phyloP scores from a whole-genome alignment of 2,329 filamentous ascomycete genomes.

The Ramularia endophylla region DNA sequence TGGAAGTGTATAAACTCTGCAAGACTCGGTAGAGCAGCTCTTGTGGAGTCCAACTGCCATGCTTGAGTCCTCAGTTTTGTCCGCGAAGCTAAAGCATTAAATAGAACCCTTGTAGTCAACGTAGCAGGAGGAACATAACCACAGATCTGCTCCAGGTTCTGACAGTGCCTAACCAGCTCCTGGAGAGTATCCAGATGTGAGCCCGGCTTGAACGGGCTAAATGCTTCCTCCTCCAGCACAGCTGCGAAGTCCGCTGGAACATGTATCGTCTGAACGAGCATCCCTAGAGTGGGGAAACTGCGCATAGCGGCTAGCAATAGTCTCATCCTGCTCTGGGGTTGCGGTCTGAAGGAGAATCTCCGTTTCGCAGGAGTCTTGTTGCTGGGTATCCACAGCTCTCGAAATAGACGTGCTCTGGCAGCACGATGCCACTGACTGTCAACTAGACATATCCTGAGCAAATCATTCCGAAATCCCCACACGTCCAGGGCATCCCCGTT shows the following conservation, averaged over 20 bases:
- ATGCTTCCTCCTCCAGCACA: slow-evolving; percentile 28
- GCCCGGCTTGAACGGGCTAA: slow-evolving; percentile 33
- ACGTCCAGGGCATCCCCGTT: slow-evolving; percentile 37
- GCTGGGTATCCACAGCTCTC: slow-evolving; percentile 23
- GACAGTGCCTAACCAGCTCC: slow-evolving; percentile 54
- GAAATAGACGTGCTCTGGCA: slow-evolving; percentile 47
- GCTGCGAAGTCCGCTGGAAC: slow-evolving; percentile 44
- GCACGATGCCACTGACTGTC: slow-evolving; percentile 52
- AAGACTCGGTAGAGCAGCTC: slow-evolving; percentile 32
- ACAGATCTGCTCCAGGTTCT: slow-evolving; percentile 49
- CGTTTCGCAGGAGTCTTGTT: slow-evolving; percentile 39
- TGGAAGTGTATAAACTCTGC: slow-evolving; percentile 52
- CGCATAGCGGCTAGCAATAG: slow-evolving; percentile 50
- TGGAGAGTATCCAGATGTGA: slow-evolving; percentile 49
- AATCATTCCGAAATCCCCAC: slow-evolving; percentile 50
- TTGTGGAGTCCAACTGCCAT: slow-evolving; percentile 44
- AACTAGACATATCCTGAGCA: slow-evolving; percentile 48
- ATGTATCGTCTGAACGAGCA: slow-evolving; percentile 48
- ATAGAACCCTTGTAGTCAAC: slow-evolving; percentile 11
- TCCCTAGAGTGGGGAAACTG: slow-evolving; percentile 45
- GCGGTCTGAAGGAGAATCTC: slow-evolving; percentile 27
- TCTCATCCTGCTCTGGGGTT: slow-evolving; percentile 45
- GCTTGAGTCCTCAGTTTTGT: slow-evolving; percentile 49
- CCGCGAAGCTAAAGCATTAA: slow-evolving; percentile 50
- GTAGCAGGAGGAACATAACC: slow-evolving; percentile 45